phyloP scores from a whole-genome alignment of 2,329 filamentous ascomycete species.

The Botryotinia globosa region DNA sequence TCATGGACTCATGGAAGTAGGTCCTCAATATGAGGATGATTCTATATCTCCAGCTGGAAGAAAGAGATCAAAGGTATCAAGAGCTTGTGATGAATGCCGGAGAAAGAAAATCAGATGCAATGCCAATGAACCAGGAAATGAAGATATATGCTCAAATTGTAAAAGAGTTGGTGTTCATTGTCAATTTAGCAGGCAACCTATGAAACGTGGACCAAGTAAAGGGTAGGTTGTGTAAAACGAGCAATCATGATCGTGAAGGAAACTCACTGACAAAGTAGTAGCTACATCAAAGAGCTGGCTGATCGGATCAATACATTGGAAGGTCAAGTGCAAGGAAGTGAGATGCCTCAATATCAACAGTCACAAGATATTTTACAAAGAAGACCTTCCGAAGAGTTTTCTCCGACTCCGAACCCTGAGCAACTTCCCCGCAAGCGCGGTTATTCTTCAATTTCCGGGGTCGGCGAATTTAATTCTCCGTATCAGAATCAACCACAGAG shows the following conservation, averaged over 20 bases:
- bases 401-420: conserved; percentile 47
- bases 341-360: conserved; percentile 42
- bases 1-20: conserved; percentile 39
- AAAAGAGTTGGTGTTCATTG: conserved; percentile 72
- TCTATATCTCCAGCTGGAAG: conserved; percentile 53
- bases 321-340: conserved; percentile 59
- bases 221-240: conserved; percentile 52
- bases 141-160: conserved; percentile 78
- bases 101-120: conserved; percentile 91
- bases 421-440: conserved; percentile 45
- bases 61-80: conserved; percentile 82
- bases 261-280: conserved; percentile 39
- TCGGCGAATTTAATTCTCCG: conserved; percentile 39
- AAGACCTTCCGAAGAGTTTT: conserved; percentile 50
- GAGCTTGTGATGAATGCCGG: conserved; percentile 85
- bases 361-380: conserved; percentile 42
- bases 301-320: conserved; percentile 82
- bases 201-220: conserved; percentile 87
- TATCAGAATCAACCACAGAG: conserved; percentile 41
- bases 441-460: conserved; percentile 48
- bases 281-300: conserved; percentile 88
- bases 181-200: conserved; percentile 81
- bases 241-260: conserved; percentile 15
- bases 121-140: conserved; percentile 69
- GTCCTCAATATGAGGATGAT: conserved; percentile 45